Evolutionary conservation across 2,329 filamentous ascomycete species (phyloP), one percentile per base, ranked within the genome.

Genomic region (Colletotrichum sp.): DNA sequence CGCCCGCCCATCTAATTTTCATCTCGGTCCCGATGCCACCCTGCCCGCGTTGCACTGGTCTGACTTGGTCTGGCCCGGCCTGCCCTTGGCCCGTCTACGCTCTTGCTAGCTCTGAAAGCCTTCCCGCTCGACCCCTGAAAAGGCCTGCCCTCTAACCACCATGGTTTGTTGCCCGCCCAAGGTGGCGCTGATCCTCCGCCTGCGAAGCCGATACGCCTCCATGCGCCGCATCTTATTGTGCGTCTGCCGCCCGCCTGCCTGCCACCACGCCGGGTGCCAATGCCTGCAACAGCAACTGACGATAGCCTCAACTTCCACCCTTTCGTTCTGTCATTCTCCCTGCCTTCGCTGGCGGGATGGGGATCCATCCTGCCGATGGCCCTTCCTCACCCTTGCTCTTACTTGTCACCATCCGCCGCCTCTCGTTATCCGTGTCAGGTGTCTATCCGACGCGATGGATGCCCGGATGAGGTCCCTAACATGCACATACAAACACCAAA

Each of bases 161-260:
- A 76, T 60, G 52, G 69, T 64, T 61, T 76, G 55, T 61, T 71
- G 27, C 63, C 36, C 61, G 73, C 30, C 30, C 66, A 66, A 52
- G 19, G 74, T 75, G 75, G 75, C 75, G 75, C 44, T 77, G 61
- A 61, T 64, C 65, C 72, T 75, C 67, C 32, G 68, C 73, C 71
- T 59, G 55, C 60, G 48, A 66, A 75, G 61, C 74, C 73, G 67
- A 76, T 74, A 72, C 73, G 73, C 76, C 74, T 72, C 71, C 67
- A 60, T 64, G 27, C 71, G 77, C 77, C 77, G 77, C 77, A 78
- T 77, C 75, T 78, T 78, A 75, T 77, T 75, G 25, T 77, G 73
- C 76, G 36, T 65, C 74, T 70, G 27, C 28, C 60, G 72, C 34
- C 61, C 66, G 71, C 59, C 59, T 48, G 72, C 36, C 63, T 72